phyloP scores from a whole-genome alignment of 192 early-diverging fungal genomes.

The Entophlyctis helioformis region DNA sequence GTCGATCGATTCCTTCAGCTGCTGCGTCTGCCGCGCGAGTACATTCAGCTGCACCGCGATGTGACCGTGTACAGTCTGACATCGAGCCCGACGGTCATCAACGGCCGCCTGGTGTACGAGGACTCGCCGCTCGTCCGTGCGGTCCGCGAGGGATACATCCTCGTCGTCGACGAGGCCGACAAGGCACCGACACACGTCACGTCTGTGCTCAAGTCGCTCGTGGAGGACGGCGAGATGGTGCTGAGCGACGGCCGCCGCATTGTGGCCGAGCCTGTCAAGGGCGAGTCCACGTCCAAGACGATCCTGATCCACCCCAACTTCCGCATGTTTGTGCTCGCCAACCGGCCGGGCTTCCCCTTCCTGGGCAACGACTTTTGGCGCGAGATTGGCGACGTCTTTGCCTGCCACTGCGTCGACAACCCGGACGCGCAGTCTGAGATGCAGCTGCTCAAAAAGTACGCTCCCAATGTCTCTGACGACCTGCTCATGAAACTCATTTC shows the following conservation, averaged over 20 bases:
- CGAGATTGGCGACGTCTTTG: conserved; percentile 68
- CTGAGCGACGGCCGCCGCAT: conserved; percentile 66
- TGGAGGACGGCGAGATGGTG: conserved; percentile 70
- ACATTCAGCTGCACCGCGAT: conserved; percentile 71
- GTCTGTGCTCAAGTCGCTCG: conserved; percentile 56
- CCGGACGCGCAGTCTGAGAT: conserved; percentile 67
- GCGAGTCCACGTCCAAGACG: conserved; percentile 3
- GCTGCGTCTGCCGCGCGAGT: conserved; percentile 56
- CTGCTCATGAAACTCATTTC: conserved; percentile 49
- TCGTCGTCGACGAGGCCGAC: conserved; percentile 74
- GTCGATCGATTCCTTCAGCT: conserved; percentile 59
- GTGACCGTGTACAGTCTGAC: conserved; percentile 69
- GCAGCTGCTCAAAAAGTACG: conserved; percentile 54
- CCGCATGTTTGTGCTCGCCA: conserved; percentile 75
- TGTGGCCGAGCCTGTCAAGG: conserved; percentile 4
- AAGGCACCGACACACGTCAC: conserved; percentile 74
- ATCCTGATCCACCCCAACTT: conserved; percentile 43
- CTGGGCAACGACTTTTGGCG: conserved; percentile 75
- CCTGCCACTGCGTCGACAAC: conserved; percentile 57
- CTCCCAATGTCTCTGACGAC: conserved; percentile 58
- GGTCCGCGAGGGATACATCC: conserved; percentile 44
- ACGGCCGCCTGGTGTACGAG: conserved; percentile 57
- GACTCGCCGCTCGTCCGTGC: conserved; percentile 57
- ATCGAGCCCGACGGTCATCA: conserved; percentile 54
- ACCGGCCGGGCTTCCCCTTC: conserved; percentile 67